Percentiles rank a stretch among this genome's conserved stretches.
Evolutionary conservation across 2,329 filamentous ascomycete genomes (phyloP).

Genomic region (Pyrenochaeta sp.): DNA sequence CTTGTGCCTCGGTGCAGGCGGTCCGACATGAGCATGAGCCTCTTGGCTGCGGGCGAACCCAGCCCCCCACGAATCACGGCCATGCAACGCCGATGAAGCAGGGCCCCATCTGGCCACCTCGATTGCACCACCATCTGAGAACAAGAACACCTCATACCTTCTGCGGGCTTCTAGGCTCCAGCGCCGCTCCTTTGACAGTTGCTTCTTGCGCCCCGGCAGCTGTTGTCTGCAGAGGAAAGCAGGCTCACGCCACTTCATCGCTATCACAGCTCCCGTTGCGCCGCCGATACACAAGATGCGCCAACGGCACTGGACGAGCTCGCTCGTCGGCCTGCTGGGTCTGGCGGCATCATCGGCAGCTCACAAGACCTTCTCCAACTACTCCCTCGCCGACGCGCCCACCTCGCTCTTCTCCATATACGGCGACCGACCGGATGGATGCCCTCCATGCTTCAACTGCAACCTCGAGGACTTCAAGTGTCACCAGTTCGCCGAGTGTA

Average conservation of each 20-base stretch:
- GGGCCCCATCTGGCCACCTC: slow-evolving; percentile 24
- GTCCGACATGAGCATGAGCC: slow-evolving; percentile 12
- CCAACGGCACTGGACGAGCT: slow-evolving; percentile 41
- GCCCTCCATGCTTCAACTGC: slow-evolving; percentile 96
- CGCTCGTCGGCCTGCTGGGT: slow-evolving; percentile 39
- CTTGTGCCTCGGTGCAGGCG: slow-evolving; percentile 24
- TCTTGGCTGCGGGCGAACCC: slow-evolving; percentile 17
- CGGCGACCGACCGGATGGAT: slow-evolving; percentile 77
- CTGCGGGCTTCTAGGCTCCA: slow-evolving; percentile 23
- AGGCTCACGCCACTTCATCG: slow-evolving; percentile 6
- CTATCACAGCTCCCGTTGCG: slow-evolving; percentile 30
- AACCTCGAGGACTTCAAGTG: slow-evolving; percentile 91
- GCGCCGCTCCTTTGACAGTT: slow-evolving; percentile 16
- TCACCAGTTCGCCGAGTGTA: slow-evolving; percentile 88
- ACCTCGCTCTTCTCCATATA: slow-evolving; percentile 70
- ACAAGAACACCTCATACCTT: slow-evolving; percentile 2
- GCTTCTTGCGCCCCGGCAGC: not conserved
- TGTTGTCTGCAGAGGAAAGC: slow-evolving; percentile 1
- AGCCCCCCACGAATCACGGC: slow-evolving; percentile 32
- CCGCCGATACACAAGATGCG: slow-evolving; percentile 44
- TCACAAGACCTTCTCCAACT: slow-evolving; percentile 45
- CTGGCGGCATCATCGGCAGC: slow-evolving; percentile 33
- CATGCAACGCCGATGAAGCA: slow-evolving; percentile 33
- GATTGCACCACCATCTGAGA: slow-evolving; percentile 5
- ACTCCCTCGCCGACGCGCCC: slow-evolving; percentile 62